Evolutionary conservation across 2,329 filamentous ascomycete genomes (phyloP), one percentile per base, ranked within the genome.

Genomic region (Cucurbitaria berberidis): DNA sequence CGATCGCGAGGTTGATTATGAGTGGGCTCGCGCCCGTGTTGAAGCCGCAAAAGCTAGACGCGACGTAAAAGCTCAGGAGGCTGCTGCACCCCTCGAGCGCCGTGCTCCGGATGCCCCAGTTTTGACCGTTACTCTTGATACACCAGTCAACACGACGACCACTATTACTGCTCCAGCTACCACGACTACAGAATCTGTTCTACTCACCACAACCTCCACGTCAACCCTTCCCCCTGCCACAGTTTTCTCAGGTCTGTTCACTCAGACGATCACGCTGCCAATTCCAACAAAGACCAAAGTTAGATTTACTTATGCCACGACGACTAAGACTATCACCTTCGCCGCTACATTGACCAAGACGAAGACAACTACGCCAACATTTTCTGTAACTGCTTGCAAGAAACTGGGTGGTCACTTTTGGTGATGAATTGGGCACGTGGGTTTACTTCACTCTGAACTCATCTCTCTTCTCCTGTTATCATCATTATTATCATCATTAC

Each of bases 101-200:
- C 72, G 75, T 15, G 68, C 70, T 45, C 68, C 75, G 9, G 75
- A 78, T 57, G 62, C 62, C 10, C 67, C 72, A 10, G 75, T 67
- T 0, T 52, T 69, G 3, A 75, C 72, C 24, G 53, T 74, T 18
- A 76, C 72, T 7, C 69, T 59, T 10, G 49, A 57, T 5, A 62
- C 57, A 2, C 66, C 70, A 5, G 62, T 68, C 15, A 70, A 68
- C 32, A 65, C 63, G 1, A 75, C 73, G 1, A 57, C 63, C 1
- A 76, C 72, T 2, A 48, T 62, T 16, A 69, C 68, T 16, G 70
- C 64, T 16, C 45, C 53, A 10, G 45, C 72, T 6, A 63, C 53
- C 5, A 76, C 73, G 1, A 69, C 64, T 0, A 69, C 66, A 0
- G 69, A 72, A 22, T 62, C 63, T 2, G 59, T 67, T 11, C 45